These are phyloP conservation scores for Xylaria sp. DNA, from an alignment of 2,329 filamentous ascomycete genomes.

Conservation along the genomic window DNA sequence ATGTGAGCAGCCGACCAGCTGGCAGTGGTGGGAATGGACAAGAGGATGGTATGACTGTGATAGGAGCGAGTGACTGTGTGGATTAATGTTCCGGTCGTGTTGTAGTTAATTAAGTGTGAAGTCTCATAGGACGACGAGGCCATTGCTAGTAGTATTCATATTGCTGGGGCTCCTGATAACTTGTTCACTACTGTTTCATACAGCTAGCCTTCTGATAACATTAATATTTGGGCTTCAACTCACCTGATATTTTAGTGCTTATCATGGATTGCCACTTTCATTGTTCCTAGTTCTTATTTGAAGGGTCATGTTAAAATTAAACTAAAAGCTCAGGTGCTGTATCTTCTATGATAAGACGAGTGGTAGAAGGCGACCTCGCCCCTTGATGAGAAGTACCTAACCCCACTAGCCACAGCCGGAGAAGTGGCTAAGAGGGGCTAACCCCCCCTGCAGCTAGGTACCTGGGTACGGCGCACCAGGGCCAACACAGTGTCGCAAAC, in stretches of 20 bases:
- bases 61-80: background rate
- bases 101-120: background rate
- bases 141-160: too few species aligned
- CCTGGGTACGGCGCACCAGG: background rate
- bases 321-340: too few species aligned
- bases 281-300: background rate
- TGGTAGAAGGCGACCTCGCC: background rate
- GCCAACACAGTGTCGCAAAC: constrained; percentile 9
- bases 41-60: background rate
- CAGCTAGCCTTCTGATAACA: background rate
- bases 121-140: background rate
- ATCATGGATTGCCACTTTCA: background rate
- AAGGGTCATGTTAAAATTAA: background rate
- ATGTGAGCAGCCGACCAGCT: too few species aligned
- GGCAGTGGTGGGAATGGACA: background rate
- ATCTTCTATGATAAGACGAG: background rate
- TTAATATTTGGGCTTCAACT: background rate
- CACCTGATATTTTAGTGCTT: background rate
- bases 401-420: constrained; percentile 13
- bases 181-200: background rate
- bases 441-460: background rate
- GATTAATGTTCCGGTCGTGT: background rate
- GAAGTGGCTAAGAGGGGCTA: constrained; percentile 9
- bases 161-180: background rate
- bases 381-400: background rate